These are phyloP conservation scores for Drechslerella coelobrocha DNA, from an alignment of 2,329 filamentous ascomycete genomes.

Conservation along the genomic window DNA sequence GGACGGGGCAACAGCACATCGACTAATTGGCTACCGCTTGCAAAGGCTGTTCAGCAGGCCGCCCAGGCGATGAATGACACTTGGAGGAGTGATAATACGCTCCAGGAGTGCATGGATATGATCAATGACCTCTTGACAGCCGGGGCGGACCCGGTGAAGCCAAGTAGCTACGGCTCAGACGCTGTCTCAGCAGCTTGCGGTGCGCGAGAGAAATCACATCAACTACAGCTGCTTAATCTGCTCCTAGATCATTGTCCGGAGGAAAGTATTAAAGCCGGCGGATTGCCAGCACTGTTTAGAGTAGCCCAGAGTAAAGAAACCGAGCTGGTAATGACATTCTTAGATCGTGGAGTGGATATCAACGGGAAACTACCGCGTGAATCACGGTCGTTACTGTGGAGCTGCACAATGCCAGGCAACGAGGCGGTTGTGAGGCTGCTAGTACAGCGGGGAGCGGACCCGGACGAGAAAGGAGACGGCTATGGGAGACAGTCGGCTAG, in stretches of 20 bases:
- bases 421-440: conserved; percentile 13
- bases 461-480: conserved; percentile 2
- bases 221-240: conserved; percentile 5
- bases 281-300: conserved; percentile 13
- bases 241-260: conserved; percentile 12
- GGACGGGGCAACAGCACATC: neutral
- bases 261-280: conserved; percentile 8
- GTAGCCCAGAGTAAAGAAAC: neutral
- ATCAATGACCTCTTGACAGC: conserved; percentile 12
- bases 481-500: conserved; percentile 10
- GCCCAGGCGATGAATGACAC: neutral
- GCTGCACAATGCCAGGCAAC: conserved; percentile 15
- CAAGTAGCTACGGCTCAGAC: conserved; percentile 7
- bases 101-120: conserved; percentile 8
- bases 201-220: neutral
- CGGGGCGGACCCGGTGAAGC: conserved; percentile 15
- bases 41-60: conserved; percentile 1
- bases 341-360: conserved; percentile 11
- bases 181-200: conserved; percentile 5
- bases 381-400: conserved; percentile 2
- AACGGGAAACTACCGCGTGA: neutral
- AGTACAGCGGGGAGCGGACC: conserved; percentile 6
- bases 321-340: conserved; percentile 5
- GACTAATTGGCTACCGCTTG: neutral
- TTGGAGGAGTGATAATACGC: neutral